phyloP scores from a whole-genome alignment of 2,329 filamentous ascomycete species.

The Karstenula rhodostoma region DNA sequence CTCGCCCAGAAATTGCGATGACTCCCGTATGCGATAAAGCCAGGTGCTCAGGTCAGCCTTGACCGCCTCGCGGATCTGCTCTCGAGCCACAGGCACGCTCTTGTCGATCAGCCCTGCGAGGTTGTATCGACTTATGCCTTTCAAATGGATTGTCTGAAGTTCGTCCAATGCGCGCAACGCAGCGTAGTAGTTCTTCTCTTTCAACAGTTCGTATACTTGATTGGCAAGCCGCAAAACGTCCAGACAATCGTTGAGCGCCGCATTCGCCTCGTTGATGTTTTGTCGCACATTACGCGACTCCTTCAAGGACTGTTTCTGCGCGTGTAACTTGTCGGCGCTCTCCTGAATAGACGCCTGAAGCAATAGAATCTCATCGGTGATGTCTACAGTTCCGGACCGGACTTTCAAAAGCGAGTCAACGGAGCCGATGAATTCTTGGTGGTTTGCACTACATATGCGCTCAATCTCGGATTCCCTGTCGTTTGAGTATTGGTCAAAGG shows the following conservation, averaged over 20 bases:
- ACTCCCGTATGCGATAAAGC: conserved; percentile 93
- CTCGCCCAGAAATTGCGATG: conserved; percentile 93
- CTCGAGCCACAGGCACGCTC: conserved; percentile 91
- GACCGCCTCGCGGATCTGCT: conserved; percentile 92
- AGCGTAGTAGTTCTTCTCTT: conserved; percentile 94
- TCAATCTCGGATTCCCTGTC: conserved; percentile 93
- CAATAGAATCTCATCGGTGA: conserved; percentile 90
- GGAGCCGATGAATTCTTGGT: conserved; percentile 93
- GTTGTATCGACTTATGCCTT: conserved; percentile 92
- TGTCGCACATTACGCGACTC: conserved; percentile 91
- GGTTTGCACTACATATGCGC: conserved; percentile 90
- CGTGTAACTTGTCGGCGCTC: conserved; percentile 91
- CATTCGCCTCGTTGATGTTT: conserved; percentile 92
- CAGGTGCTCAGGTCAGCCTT: conserved; percentile 98
- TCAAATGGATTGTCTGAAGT: conserved; percentile 93
- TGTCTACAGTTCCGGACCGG: conserved; percentile 84
- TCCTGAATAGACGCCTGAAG: conserved; percentile 94
- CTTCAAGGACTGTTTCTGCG: conserved; percentile 92
- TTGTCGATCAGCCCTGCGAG: conserved; percentile 95
- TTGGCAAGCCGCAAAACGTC: conserved; percentile 93
- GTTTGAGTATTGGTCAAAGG: conserved; percentile 80
- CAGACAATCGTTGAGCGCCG: conserved; percentile 87
- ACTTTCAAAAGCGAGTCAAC: conserved; percentile 94
- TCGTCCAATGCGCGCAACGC: conserved; percentile 94
- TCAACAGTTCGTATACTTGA: conserved; percentile 88